Conservation (phyloP, 2,329 filamentous ascomycete species). For the Colletotrichum musae region DNA sequence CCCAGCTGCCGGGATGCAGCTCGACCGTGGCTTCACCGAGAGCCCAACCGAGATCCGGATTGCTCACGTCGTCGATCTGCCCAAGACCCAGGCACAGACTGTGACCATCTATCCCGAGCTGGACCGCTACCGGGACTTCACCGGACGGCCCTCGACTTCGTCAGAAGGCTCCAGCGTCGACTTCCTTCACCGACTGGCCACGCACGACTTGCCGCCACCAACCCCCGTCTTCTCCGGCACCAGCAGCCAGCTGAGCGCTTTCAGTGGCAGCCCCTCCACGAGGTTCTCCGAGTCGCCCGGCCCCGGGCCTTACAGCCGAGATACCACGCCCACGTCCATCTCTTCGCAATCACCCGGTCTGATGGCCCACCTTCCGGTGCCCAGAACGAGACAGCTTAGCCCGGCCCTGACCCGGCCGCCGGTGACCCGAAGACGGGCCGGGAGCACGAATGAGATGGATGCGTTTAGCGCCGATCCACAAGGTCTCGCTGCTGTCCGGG, state of each 20-base stretch:
- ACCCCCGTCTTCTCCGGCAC: slow-evolving; percentile 74
- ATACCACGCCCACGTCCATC: slow-evolving; percentile 84
- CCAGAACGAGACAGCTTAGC: slow-evolving; percentile 68
- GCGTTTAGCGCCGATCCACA: slow-evolving; percentile 63
- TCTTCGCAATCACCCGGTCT: slow-evolving; percentile 81
- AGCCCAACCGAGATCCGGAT: slow-evolving; percentile 61
- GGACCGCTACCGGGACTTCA: slow-evolving; percentile 70
- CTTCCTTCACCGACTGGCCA: slow-evolving; percentile 70
- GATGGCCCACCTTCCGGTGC: slow-evolving; percentile 62
- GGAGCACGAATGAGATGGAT: slow-evolving; percentile 68
- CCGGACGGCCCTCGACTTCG: slow-evolving; percentile 53
- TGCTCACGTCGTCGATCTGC: slow-evolving; percentile 58
- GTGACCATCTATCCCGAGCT: slow-evolving; percentile 71
- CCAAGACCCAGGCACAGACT: slow-evolving; percentile 55
- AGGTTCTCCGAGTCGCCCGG: slow-evolving; percentile 81
- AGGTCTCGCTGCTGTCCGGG: slow-evolving; percentile 75
- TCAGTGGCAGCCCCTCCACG: slow-evolving; percentile 81
- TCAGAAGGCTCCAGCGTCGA: slow-evolving; percentile 56
- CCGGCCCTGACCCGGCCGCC: slow-evolving; percentile 71
- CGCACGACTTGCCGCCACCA: slow-evolving; percentile 76
- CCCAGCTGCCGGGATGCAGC: slow-evolving; percentile 50
- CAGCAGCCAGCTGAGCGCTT: slow-evolving; percentile 69
- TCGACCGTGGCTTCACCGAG: slow-evolving; percentile 59
- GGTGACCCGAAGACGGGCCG: slow-evolving; percentile 70
- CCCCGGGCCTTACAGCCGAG: slow-evolving; percentile 79